A percentile compares a stretch with the other conserved stretches of the same genome.
phyloP scores from a whole-genome alignment of 768 basidiomycete genomes.

The Tricholoma matsutake region DNA sequence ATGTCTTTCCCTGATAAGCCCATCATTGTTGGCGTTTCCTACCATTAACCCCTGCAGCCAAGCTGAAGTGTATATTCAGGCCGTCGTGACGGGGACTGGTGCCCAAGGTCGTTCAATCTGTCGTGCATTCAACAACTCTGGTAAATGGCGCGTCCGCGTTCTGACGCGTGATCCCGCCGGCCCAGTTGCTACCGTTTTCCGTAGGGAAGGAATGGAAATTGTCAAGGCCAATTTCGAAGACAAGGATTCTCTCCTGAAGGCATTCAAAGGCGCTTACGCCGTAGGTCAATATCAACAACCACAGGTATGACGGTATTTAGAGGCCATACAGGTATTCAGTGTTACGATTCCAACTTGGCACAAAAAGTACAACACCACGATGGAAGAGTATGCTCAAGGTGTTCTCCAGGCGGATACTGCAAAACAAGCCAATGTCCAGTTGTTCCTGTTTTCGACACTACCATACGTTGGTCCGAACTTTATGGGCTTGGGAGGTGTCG shows the following conservation, averaged over 20 bases:
- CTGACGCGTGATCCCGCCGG: conserved; percentile 11
- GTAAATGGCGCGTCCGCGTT: conserved; percentile 14
- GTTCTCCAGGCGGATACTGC: conserved; percentile 13
- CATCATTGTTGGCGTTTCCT: too few species aligned
- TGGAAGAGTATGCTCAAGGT: conserved; percentile 11
- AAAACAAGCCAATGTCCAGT: conserved; percentile 12
- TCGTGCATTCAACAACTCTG: conserved; percentile 13
- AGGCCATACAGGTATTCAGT: conserved; percentile 8
- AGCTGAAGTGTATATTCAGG: background rate
- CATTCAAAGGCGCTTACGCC: conserved; percentile 8
- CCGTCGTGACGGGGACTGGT: conserved; percentile 8
- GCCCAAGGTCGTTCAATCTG: conserved; percentile 12
- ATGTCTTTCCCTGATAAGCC: too few species aligned
- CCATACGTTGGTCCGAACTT: conserved; percentile 15
- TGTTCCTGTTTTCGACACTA: conserved; percentile 14
- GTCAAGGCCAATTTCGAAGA: conserved; percentile 11
- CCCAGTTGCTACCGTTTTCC: conserved; percentile 3
- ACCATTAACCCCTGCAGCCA: too few species aligned
- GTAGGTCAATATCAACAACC: too few species aligned
- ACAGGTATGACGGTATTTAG: background rate
- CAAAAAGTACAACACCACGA: conserved; percentile 6
- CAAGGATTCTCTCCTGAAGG: conserved; percentile 7
- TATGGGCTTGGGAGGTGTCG: conserved; percentile 16
- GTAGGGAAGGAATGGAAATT: conserved; percentile 10
- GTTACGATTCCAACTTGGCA: conserved; percentile 17